Evolutionary conservation across 2,329 filamentous ascomycete genomes (phyloP).

Genomic region (Colletotrichum lentis): DNA sequence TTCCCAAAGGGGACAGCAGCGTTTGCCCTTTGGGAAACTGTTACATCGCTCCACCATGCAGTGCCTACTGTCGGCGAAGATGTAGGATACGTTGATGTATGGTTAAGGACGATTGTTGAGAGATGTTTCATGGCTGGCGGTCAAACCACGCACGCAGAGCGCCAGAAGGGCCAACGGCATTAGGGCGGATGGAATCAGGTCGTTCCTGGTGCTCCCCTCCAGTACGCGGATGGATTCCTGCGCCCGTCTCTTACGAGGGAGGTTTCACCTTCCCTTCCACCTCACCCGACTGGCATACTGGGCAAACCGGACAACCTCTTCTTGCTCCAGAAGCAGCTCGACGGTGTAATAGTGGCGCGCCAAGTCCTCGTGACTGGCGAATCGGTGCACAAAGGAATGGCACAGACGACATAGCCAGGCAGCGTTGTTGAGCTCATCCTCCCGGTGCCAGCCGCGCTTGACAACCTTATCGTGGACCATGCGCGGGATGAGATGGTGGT

Average conservation of each 20-base stretch:
- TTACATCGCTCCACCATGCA: background rate
- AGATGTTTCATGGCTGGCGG: background rate
- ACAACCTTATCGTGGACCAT: conserved; percentile 78
- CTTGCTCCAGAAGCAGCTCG: conserved; percentile 72
- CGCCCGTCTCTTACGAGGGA: background rate
- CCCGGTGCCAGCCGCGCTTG: conserved; percentile 80
- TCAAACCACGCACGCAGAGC: background rate
- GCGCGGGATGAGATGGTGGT: conserved; percentile 87
- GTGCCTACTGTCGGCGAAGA: background rate
- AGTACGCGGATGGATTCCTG: too few relatives aligned
- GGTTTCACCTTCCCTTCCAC: conserved; percentile 67
- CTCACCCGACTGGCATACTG: conserved; percentile 76
- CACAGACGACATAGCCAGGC: conserved; percentile 88
- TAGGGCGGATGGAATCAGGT: background rate
- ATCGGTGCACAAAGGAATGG: conserved; percentile 81
- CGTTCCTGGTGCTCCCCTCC: background rate
- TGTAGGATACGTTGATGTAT: background rate
- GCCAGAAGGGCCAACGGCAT: background rate
- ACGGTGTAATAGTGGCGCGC: conserved; percentile 77
- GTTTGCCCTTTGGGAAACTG: background rate
- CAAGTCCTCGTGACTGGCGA: conserved; percentile 79
- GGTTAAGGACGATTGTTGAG: background rate
- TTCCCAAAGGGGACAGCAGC: background rate
- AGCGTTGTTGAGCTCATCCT: conserved; percentile 78
- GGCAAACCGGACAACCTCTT: conserved; percentile 76